These are phyloP conservation scores for Trichoderma atroviride DNA, from an alignment of 2,329 filamentous ascomycete genomes.

Conservation along the genomic window DNA sequence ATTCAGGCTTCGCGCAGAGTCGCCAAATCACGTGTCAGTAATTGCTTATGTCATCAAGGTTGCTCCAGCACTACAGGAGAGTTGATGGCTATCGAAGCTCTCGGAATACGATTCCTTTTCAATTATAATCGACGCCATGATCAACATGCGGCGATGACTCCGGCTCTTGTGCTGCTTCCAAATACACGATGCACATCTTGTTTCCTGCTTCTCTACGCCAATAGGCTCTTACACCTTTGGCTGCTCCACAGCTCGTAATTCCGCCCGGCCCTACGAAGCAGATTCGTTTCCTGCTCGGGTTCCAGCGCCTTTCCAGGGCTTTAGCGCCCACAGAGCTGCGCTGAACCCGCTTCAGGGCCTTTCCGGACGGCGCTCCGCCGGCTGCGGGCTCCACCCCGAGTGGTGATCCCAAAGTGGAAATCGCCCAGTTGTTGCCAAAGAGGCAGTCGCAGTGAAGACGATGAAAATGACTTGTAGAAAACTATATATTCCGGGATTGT, in stretches of 20 bases:
- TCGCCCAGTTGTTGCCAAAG: not conserved
- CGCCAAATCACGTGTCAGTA: slow-evolving; percentile 7
- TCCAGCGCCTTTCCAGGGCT: not conserved
- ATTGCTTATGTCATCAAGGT: not conserved
- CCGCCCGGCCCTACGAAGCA: not conserved
- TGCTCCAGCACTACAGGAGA: not conserved
- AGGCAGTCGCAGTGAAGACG: not conserved
- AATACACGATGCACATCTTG: not conserved
- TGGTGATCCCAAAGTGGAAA: not conserved
- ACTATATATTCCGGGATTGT: no score
- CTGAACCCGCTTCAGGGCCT: not conserved
- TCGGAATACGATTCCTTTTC: not conserved
- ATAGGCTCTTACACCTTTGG: not conserved
- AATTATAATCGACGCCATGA: not conserved
- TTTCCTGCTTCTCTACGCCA: not conserved
- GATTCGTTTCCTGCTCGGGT: no score
- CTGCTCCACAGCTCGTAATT: not conserved
- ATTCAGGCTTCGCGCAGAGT: not conserved
- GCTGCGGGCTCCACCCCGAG: not conserved
- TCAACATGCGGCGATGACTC: not conserved
- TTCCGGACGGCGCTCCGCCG: not conserved
- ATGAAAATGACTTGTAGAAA: not conserved
- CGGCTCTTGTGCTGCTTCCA: not conserved
- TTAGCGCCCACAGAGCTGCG: not conserved
- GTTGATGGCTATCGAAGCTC: not conserved